Conservation (phyloP, 139 green algal genomes). For the Chlorokybus atmophyticus region DNA sequence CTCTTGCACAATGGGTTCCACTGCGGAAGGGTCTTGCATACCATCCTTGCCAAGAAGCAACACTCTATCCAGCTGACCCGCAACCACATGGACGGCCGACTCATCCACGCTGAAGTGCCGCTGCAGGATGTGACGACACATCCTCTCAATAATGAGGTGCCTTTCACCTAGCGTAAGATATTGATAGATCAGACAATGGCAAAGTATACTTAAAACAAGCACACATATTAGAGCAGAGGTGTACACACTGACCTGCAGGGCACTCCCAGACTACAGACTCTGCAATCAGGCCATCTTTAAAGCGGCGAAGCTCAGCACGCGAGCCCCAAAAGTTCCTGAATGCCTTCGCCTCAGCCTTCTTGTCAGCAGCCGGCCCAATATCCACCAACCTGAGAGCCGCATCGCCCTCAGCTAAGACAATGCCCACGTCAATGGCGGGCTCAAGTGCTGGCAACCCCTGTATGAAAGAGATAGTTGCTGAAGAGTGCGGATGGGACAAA, state of each 20-base stretch:
- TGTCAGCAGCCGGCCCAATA: constrained; percentile 16
- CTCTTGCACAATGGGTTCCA: no score
- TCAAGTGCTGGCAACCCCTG: no score
- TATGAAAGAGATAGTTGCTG: no score
- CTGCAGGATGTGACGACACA: constrained; percentile 9
- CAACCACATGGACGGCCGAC: neutral
- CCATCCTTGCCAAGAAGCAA: no score
- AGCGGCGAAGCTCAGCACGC: constrained; percentile 25
- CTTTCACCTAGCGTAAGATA: constrained; percentile 3
- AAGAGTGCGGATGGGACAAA: no score
- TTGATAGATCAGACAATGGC: no score
- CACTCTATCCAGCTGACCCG: constrained; percentile 18
- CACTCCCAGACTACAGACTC: constrained; percentile 28
- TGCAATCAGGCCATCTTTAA: constrained; percentile 15
- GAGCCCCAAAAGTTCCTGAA: constrained; percentile 26
- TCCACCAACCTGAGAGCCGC: constrained; percentile 16
- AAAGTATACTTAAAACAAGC: no score
- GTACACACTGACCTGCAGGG: no score
- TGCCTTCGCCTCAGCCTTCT: constrained; percentile 24
- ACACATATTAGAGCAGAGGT: no score
- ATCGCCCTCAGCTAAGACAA: constrained; percentile 17
- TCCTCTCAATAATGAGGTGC: constrained; percentile 15
- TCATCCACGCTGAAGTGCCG: constrained; percentile 8
- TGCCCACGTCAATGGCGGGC: no score
- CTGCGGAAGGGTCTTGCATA: no score